Percentiles rank a stretch among this genome's conserved stretches.
These are phyloP conservation scores for Eucalyptus regnans DNA, from an alignment of 345 rosid species.

Conservation along the genomic window DNA sequence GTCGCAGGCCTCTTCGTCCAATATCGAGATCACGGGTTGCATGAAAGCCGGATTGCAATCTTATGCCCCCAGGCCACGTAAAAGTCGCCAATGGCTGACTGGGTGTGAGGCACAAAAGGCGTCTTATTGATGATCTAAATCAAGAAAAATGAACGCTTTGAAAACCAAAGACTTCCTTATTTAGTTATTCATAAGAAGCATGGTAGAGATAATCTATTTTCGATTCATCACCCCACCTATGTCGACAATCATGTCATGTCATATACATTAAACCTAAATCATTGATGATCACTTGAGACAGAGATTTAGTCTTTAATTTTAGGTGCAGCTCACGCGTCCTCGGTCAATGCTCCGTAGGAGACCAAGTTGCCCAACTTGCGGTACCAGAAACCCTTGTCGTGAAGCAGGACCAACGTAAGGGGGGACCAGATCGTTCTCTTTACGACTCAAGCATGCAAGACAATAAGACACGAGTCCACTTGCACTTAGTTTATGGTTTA, in stretches of 20 bases:
- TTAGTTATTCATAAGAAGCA: not conserved
- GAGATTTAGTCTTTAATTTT: not conserved
- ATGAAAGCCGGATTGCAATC: not conserved
- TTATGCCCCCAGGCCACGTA: not conserved
- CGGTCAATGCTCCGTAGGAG: not conserved
- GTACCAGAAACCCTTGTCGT: not conserved
- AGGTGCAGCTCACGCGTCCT: not conserved
- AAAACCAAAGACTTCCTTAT: not conserved
- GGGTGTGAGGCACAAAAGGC: not conserved
- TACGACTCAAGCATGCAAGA: not conserved
- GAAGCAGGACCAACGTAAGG: not conserved
- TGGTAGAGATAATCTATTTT: not conserved
- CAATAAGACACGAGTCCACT: not conserved
- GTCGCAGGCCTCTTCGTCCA: not conserved
- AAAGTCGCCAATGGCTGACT: not conserved
- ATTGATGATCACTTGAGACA: not conserved
- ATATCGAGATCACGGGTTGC: not conserved
- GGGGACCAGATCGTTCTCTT: not conserved
- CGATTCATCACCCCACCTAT: not conserved
- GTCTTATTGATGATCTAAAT: not conserved
- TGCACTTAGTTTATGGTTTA: not conserved
- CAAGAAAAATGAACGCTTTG: not conserved
- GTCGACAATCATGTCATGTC: not conserved
- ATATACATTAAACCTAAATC: not conserved
- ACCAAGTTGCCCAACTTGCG: not conserved